A percentile compares a stretch with the other conserved stretches of the same genome.
Evolutionary conservation across 106 monocot species (phyloP).

Genomic region (Cymbidium sinense): DNA sequence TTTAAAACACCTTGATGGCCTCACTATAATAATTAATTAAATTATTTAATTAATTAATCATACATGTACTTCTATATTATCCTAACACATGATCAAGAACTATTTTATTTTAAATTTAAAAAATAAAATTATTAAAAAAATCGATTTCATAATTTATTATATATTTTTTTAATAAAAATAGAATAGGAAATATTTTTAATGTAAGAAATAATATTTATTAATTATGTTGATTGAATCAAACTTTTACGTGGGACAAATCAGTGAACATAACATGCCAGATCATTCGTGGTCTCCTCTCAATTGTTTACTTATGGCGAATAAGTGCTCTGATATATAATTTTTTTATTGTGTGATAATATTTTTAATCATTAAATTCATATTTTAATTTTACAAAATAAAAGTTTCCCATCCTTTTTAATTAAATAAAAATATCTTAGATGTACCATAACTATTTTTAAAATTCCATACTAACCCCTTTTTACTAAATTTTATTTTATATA

Average conservation of each 20-base stretch:
- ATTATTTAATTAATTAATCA: slow-evolving; percentile 3
- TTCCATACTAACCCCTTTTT: too few species aligned
- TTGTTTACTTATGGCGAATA: too few species aligned
- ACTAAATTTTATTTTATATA: too few species aligned
- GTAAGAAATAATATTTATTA: background rate
- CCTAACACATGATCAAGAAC: background rate
- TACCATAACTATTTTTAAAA: too few species aligned
- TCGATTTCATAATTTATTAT: background rate
- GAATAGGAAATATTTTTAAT: background rate
- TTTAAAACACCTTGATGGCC: background rate
- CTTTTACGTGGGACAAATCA: background rate
- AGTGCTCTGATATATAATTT: too few species aligned
- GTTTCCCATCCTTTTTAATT: too few species aligned
- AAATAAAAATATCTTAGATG: too few species aligned
- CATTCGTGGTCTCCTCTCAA: too few species aligned
- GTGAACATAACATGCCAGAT: too few species aligned
- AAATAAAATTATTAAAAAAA: background rate
- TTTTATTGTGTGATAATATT: too few species aligned
- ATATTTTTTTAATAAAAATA: background rate
- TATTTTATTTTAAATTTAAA: background rate
- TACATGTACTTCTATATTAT: background rate
- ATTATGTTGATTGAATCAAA: background rate
- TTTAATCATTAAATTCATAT: too few species aligned
- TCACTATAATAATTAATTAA: background rate
- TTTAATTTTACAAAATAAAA: too few species aligned